Conservation (phyloP, 1,139 yeast genomes). For the Sugiyamaella sp. region DNA sequence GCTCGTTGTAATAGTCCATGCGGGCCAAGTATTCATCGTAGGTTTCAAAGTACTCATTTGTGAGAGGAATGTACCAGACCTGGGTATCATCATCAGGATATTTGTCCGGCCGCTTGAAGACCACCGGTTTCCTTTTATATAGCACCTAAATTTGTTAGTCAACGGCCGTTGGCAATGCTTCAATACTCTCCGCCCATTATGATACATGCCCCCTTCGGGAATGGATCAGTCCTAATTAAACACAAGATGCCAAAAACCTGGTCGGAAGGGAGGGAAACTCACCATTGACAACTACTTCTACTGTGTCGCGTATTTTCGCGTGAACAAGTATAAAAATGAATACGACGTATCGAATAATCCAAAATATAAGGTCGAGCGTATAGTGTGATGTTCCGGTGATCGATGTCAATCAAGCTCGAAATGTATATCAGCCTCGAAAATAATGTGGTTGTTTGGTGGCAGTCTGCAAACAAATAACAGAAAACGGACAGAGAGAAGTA, state of each 20-base stretch:
- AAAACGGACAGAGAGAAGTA: background rate
- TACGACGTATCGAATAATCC: too few species aligned
- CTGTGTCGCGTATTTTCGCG: background rate
- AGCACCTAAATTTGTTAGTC: constrained; percentile 32
- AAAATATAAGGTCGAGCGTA: too few species aligned
- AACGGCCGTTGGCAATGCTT: background rate
- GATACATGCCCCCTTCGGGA: too few species aligned
- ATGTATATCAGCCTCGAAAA: background rate
- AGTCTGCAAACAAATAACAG: constrained; percentile 5
- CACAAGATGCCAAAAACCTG: too few species aligned
- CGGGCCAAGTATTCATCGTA: constrained; percentile 70
- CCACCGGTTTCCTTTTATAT: constrained; percentile 44
- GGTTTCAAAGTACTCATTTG: constrained; percentile 81
- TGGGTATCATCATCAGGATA: constrained; percentile 34
- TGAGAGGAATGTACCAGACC: constrained; percentile 76
- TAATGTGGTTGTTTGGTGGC: background rate
- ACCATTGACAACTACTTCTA: background rate
- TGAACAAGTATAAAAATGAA: too few species aligned
- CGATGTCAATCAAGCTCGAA: too few species aligned
- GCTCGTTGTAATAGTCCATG: constrained; percentile 47
- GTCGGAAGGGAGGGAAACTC: too few species aligned
- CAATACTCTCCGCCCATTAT: too few species aligned
- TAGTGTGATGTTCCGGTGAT: too few species aligned
- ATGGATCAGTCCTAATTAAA: too few species aligned
- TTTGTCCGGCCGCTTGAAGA: constrained; percentile 33